Base-by-base conservation (phyloP, 352 stramenopile species). In the Phytophthora kernoviae region DNA sequence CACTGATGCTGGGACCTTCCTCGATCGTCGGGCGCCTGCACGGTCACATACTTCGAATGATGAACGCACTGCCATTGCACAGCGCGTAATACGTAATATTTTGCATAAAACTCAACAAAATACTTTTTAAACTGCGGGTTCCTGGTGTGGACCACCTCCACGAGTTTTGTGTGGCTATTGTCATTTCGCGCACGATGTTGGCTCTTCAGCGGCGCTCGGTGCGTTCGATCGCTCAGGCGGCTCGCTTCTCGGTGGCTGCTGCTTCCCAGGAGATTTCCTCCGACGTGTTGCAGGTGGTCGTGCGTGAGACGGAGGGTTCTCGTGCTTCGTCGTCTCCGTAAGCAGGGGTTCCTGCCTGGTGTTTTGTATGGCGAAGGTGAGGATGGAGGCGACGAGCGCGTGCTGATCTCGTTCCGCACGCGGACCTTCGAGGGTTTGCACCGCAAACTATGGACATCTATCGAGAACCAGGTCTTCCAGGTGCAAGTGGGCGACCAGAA, bases 381-480 rank as follows among this genome's bases (percentile, higher is more conserved):
- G 30, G 65, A 90, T 33, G 87, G 87, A 58, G 67, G 77, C 50
- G 58, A 70, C 24, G 77, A 90, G 58, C 87, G 88, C 62, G 75
- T 94, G 54, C 76, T 94, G 22, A 84, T 96, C 41, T 69, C 84
- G 21, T 72, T 94, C 34, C 64, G 80, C 41, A 91, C 85, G 49
- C 81, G 81, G 54, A 50, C 70, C 20, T 96, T 96, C 56, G 84
- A 96, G 70, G 71, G 82, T 42, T 44, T 94, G 54, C 85, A 96
- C 75, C 83, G 85, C 58, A 93, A 96, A 55, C 70, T 94, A 2
- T 94, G 87, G 83, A 89, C 77, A 15, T 94, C 85, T 11, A 79
- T 96, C 18, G 84, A 91, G 57, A 96, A 94, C 72, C 84, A 93
- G 73, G 87, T 96, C 11, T 96, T 94, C 60, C 73, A 92, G 12